Evolutionary conservation across 2,329 filamentous ascomycete species (phyloP).

Genomic region (Hortaea sp.): DNA sequence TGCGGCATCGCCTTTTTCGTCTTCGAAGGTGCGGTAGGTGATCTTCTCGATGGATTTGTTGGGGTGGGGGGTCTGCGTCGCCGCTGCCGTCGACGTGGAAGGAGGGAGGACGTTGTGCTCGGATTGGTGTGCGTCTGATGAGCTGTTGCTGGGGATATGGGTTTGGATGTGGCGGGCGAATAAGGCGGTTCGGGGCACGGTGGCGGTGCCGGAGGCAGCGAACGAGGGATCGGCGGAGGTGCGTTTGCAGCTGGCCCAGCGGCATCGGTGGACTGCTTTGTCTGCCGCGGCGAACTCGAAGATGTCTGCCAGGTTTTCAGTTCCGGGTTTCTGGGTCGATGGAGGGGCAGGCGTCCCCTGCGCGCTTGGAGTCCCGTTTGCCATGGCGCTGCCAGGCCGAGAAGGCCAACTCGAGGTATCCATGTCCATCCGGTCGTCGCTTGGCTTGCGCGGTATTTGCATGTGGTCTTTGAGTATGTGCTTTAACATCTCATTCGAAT

Average conservation of each 20-base stretch:
- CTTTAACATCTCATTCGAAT: constrained; percentile 57
- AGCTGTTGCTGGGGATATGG: constrained; percentile 46
- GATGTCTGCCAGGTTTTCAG: neutral
- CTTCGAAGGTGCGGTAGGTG: constrained; percentile 38
- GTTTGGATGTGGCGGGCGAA: constrained; percentile 52
- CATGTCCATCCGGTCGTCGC: constrained; percentile 40
- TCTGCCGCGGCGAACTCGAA: constrained; percentile 24
- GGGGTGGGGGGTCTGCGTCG: neutral
- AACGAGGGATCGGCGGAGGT: constrained; percentile 31
- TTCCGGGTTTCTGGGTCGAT: neutral
- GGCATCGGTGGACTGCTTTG: constrained; percentile 45
- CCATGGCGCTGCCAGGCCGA: constrained; percentile 2
- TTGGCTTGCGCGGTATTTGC: constrained; percentile 42
- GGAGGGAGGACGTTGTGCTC: neutral
- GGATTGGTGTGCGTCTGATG: constrained; percentile 7
- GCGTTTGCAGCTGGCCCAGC: constrained; percentile 57
- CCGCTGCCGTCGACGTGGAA: neutral
- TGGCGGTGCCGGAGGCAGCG: neutral
- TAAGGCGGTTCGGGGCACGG: constrained; percentile 14
- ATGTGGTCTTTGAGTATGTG: constrained; percentile 61
- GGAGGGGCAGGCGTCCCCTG: constrained; percentile 9
- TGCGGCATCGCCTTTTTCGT: constrained; percentile 50
- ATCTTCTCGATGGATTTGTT: constrained; percentile 5
- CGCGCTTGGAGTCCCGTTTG: constrained; percentile 9
- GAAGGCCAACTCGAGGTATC: constrained; percentile 11